These are phyloP conservation scores for Sordariomycetes sp. DNA, from an alignment of 2,329 filamentous ascomycete genomes.

Conservation along the genomic window DNA sequence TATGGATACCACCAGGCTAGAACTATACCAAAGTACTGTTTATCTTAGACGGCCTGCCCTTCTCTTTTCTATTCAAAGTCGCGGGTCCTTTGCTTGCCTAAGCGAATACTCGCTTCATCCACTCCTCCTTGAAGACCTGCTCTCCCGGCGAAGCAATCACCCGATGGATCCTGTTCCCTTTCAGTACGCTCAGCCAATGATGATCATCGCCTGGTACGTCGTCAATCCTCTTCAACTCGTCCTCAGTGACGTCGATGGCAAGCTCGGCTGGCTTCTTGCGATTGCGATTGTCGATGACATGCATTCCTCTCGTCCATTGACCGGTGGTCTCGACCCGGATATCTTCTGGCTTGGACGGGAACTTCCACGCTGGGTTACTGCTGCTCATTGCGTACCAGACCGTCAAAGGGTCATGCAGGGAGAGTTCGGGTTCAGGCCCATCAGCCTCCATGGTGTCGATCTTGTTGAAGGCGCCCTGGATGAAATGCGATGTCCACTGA, in stretches of 20 bases:
- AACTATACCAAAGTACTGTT: neutral
- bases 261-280: slow-evolving; percentile 42
- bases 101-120: slow-evolving; percentile 42
- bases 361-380: slow-evolving; percentile 48
- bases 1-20: neutral
- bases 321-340: slow-evolving; percentile 82
- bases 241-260: slow-evolving; percentile 27
- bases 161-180: slow-evolving; percentile 73
- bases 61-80: neutral
- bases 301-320: slow-evolving; percentile 93
- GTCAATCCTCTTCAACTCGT: slow-evolving; percentile 29
- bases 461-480: slow-evolving; percentile 61
- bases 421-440: slow-evolving; percentile 49
- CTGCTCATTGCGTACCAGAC: slow-evolving; percentile 68
- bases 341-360: slow-evolving; percentile 58
- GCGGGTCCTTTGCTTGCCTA: neutral
- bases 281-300: slow-evolving; percentile 67
- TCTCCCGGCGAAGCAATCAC: slow-evolving; percentile 63
- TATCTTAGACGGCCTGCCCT: neutral
- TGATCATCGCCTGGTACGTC: slow-evolving; percentile 60
- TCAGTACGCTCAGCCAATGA: slow-evolving; percentile 65
- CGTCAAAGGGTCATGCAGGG: slow-evolving; percentile 69
- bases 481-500: slow-evolving; percentile 63
- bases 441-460: slow-evolving; percentile 54
- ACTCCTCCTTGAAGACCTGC: slow-evolving; percentile 53